These are phyloP conservation scores for Aureobasidium melanogenum DNA, from an alignment of 2,329 filamentous ascomycete species.

Conservation along the genomic window DNA sequence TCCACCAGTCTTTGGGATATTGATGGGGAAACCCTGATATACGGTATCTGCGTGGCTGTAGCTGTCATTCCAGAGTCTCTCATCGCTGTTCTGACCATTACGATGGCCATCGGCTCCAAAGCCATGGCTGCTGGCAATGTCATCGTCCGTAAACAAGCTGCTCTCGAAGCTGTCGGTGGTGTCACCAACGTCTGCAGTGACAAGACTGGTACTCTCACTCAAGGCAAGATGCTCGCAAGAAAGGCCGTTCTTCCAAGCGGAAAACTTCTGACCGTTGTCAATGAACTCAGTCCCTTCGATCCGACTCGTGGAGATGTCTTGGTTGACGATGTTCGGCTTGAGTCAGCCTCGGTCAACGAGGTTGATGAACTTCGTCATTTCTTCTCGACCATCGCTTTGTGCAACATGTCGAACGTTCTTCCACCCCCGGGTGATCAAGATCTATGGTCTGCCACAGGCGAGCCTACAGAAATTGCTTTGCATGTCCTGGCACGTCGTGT, in stretches of 20 bases:
- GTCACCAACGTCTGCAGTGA: constrained; percentile 61
- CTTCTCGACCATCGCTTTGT: constrained; percentile 54
- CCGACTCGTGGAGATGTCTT: constrained; percentile 53
- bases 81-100: constrained; percentile 59
- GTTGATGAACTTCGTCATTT: constrained; percentile 14
- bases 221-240: constrained; percentile 52
- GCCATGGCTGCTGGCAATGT: constrained; percentile 56
- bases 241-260: constrained; percentile 50
- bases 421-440: constrained; percentile 46
- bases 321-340: neutral
- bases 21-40: constrained; percentile 36
- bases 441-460: constrained; percentile 55
- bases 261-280: constrained; percentile 50
- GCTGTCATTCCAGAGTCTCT: constrained; percentile 44
- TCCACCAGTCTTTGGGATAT: constrained; percentile 45
- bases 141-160: constrained; percentile 54
- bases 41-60: constrained; percentile 28
- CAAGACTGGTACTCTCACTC: constrained; percentile 53
- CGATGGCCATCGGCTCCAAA: constrained; percentile 54
- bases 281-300: constrained; percentile 48
- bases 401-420: constrained; percentile 53
- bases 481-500: constrained; percentile 66
- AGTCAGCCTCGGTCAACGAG: neutral
- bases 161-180: constrained; percentile 55
- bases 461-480: constrained; percentile 65